Evolutionary conservation across 345 rosid genomes (phyloP).

Genomic region (Iberis pinnata): DNA sequence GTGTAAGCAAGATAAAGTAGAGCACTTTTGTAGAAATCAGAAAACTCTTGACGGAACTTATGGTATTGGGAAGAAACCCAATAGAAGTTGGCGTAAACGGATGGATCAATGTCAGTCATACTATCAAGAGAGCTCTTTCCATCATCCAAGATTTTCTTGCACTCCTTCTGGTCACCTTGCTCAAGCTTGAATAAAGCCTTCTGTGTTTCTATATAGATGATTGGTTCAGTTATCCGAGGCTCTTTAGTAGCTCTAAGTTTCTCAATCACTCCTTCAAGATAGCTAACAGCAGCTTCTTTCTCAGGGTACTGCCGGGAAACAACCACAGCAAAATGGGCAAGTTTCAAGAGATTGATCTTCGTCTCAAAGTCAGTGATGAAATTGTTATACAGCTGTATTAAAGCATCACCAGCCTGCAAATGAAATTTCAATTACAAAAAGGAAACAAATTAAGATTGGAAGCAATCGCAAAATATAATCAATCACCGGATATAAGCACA

Average conservation of each 20-base stretch:
- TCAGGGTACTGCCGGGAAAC: slow-evolving; percentile 86
- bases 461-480: neutral
- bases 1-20: slow-evolving; percentile 95
- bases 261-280: slow-evolving; percentile 80
- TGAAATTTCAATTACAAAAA: neutral
- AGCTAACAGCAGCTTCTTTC: slow-evolving; percentile 87
- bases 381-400: slow-evolving; percentile 83
- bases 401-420: slow-evolving; percentile 87
- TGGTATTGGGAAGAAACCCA: slow-evolving; percentile 94
- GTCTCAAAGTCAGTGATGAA: slow-evolving; percentile 97
- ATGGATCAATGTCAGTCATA: slow-evolving; percentile 98
- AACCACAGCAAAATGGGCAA: slow-evolving; percentile 89
- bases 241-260: slow-evolving; percentile 74
- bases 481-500: neutral
- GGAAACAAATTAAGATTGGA: neutral
- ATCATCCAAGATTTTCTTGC: slow-evolving; percentile 85
- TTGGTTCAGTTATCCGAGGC: slow-evolving; percentile 73
- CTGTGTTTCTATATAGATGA: slow-evolving; percentile 84
- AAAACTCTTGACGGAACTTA: slow-evolving; percentile 75
- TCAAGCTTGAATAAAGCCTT: slow-evolving; percentile 80
- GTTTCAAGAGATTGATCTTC: slow-evolving; percentile 95
- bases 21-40: slow-evolving; percentile 88
- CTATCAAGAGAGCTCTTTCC: slow-evolving; percentile 80
- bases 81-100: slow-evolving; percentile 78
- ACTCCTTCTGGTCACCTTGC: slow-evolving; percentile 80